Conservation (phyloP, 2,329 filamentous ascomycete genomes). For the Fonsecaea multimorphosa region DNA sequence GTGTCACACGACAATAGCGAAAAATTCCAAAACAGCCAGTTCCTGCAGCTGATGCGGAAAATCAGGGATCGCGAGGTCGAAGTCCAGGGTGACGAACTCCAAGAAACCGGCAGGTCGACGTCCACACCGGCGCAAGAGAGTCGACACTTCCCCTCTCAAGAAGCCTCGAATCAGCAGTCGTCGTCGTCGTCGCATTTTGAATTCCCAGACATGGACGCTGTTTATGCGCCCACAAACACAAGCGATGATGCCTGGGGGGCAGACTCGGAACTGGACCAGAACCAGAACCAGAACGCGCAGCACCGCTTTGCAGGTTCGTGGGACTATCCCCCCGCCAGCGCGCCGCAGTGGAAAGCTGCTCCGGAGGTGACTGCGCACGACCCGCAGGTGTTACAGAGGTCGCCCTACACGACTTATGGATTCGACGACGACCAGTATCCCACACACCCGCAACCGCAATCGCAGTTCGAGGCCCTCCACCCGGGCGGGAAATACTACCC, state of each 20-base stretch:
- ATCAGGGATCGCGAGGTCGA: slow-evolving; percentile 74
- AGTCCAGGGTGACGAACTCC: slow-evolving; percentile 73
- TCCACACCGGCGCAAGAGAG: not conserved
- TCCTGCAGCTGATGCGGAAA: slow-evolving; percentile 76
- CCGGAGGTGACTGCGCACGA: not conserved
- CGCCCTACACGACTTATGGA: slow-evolving; percentile 32
- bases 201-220: slow-evolving; percentile 39
- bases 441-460: slow-evolving; percentile 18
- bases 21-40: slow-evolving; percentile 80
- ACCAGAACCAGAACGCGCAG: not conserved
- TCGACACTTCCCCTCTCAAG: not conserved
- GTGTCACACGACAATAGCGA: slow-evolving; percentile 71
- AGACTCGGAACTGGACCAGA: not conserved
- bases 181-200: slow-evolving; percentile 32
- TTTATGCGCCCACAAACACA: slow-evolving; percentile 32
- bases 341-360: not conserved
- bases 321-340: slow-evolving; percentile 7
- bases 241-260: slow-evolving; percentile 6
- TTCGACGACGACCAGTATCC: slow-evolving; percentile 27
- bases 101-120: slow-evolving; percentile 48
- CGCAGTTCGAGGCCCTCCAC: slow-evolving; percentile 50
- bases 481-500: slow-evolving; percentile 56
- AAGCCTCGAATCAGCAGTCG: not conserved
- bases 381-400: not conserved
- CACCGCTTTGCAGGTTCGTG: not conserved